Percentiles rank a stretch among this genome's conserved stretches.
These are phyloP conservation scores for Knoxia roxburghii DNA, from an alignment of 257 asterid genomes.

Conservation along the genomic window DNA sequence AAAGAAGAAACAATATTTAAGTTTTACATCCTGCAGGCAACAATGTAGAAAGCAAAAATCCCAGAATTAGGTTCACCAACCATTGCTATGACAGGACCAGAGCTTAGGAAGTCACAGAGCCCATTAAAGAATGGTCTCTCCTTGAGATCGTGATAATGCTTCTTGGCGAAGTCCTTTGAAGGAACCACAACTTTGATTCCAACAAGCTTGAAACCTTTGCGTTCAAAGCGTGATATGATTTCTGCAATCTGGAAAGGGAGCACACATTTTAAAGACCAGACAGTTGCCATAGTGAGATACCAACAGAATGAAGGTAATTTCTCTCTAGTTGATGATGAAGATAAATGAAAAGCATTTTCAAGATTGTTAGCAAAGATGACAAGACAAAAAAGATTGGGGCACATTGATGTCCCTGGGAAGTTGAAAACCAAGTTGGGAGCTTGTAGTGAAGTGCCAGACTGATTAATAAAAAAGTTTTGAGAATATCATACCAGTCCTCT, in stretches of 20 bases:
- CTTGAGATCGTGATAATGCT: conserved; percentile 90
- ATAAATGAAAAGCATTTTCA: neutral
- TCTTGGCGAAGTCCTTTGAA: conserved; percentile 79
- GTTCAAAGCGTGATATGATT: conserved; percentile 83
- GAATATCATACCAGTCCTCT: conserved; percentile 76
- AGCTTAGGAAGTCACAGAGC: conserved; percentile 94
- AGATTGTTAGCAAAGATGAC: neutral
- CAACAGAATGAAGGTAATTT: neutral
- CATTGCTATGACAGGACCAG: conserved; percentile 99
- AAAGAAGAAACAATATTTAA: conserved; percentile 9
- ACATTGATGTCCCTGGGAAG: neutral
- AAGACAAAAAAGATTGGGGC: neutral
- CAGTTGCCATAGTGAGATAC: conserved; percentile 3
- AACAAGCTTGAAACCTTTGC: conserved; percentile 93
- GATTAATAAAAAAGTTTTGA: neutral
- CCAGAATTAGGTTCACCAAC: conserved; percentile 35
- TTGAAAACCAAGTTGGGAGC: neutral
- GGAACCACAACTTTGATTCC: conserved; percentile 81
- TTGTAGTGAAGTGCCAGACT: neutral
- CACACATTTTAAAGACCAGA: conserved; percentile 15
- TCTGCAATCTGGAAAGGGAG: conserved; percentile 67
- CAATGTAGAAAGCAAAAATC: neutral
- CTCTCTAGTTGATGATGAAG: neutral
- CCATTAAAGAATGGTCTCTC: conserved; percentile 95
- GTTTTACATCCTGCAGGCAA: neutral